phyloP scores from a whole-genome alignment of 305 asterid genomes.

The Fraxinus dipetala region DNA sequence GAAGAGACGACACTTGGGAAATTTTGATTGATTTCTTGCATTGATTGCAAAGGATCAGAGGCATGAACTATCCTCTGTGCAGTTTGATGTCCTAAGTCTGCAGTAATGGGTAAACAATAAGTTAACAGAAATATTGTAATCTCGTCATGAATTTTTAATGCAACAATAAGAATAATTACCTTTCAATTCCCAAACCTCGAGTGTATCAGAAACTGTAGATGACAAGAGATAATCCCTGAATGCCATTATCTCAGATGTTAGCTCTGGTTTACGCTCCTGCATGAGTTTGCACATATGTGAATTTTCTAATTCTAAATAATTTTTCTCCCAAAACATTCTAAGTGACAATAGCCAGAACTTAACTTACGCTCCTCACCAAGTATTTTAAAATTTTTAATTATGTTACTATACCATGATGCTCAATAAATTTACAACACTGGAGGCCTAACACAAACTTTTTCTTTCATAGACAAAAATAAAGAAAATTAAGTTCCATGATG shows the following conservation, averaged over 20 bases:
- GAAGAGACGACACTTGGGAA: constrained; percentile 96
- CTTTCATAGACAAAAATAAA: neutral
- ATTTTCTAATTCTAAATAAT: neutral
- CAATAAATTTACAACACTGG: neutral
- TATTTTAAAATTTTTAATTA: neutral
- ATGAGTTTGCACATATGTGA: constrained; percentile 27
- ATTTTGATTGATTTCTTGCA: constrained; percentile 97
- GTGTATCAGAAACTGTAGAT: constrained; percentile 81
- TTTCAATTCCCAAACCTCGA: constrained; percentile 93
- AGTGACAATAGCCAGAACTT: neutral
- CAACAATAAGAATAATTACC: constrained; percentile 44
- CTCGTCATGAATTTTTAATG: constrained; percentile 12
- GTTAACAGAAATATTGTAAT: constrained; percentile 19
- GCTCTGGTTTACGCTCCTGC: constrained; percentile 96
- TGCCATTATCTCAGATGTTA: constrained; percentile 91
- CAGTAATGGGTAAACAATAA: constrained; percentile 15
- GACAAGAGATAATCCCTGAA: constrained; percentile 93
- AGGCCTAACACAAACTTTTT: neutral
- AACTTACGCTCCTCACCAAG: neutral
- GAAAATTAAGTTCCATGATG: neutral
- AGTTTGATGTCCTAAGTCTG: constrained; percentile 97
- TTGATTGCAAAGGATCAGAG: constrained; percentile 89
- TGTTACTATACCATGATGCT: neutral
- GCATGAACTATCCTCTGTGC: constrained; percentile 96
- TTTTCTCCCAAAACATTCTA: neutral